A percentile compares a stretch with the other conserved stretches of the same genome.
These are phyloP conservation scores for Cafeteria roenbergensis DNA, from an alignment of 108 stramenopile species.

Conservation along the genomic window DNA sequence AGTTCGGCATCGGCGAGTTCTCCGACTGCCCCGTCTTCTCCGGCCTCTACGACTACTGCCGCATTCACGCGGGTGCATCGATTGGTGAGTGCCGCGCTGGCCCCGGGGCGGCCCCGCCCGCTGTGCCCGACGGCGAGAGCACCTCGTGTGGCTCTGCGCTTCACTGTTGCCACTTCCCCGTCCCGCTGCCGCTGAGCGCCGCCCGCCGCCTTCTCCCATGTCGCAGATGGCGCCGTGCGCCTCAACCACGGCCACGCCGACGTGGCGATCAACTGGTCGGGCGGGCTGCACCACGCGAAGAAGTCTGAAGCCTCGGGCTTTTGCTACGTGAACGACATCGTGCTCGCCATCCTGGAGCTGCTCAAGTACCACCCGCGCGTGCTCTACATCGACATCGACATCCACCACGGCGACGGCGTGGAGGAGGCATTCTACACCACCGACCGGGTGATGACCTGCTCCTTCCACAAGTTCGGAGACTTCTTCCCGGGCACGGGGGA, in stretches of 20 bases:
- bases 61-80: conserved; percentile 80
- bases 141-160: conserved; percentile 7
- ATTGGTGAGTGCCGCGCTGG: conserved; percentile 47
- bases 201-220: neutral
- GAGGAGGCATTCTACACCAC: conserved; percentile 77
- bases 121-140: no score
- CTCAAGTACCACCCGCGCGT: conserved; percentile 94
- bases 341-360: conserved; percentile 90
- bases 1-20: no score
- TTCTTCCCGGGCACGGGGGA: conserved; percentile 47
- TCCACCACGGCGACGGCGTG: conserved; percentile 96
- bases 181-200: no score
- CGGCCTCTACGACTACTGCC: conserved; percentile 91
- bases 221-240: conserved; percentile 62
- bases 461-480: conserved; percentile 83
- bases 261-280: conserved; percentile 96
- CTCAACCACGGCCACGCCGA: conserved; percentile 77
- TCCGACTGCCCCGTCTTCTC: conserved; percentile 99
- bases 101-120: neutral
- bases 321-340: conserved; percentile 99
- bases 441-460: conserved; percentile 92
- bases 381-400: conserved; percentile 99
- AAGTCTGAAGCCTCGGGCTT: conserved; percentile 95
- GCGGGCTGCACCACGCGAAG: conserved; percentile 97
- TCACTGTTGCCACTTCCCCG: no score